These are phyloP conservation scores for Posidonia australis DNA, from an alignment of 106 monocot species.

Conservation along the genomic window DNA sequence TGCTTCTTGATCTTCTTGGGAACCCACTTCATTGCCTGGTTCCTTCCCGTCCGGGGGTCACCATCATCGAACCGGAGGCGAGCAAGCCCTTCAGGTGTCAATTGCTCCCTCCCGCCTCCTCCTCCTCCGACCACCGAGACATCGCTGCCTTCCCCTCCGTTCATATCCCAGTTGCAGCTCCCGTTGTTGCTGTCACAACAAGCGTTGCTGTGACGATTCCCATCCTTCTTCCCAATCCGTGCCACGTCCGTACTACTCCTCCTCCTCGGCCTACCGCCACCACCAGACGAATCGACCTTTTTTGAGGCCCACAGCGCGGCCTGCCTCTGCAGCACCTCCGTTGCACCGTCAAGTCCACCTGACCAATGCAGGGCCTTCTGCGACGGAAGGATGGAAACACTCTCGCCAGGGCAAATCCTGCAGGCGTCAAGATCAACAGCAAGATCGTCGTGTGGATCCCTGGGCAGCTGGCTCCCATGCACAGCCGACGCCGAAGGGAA, in stretches of 20 bases:
- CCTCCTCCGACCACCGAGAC: background rate
- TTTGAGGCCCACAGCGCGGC: conserved; percentile 9
- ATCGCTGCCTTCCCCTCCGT: background rate
- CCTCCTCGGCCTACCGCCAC: background rate
- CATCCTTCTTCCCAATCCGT: background rate
- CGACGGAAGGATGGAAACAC: conserved; percentile 38
- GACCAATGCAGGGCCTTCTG: conserved; percentile 55
- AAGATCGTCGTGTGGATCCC: conserved; percentile 55
- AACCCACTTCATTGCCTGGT: conserved; percentile 21
- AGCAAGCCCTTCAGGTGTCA: background rate
- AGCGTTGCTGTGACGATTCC: no score
- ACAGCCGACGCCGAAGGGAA: conserved; percentile 39
- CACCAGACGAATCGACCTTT: background rate
- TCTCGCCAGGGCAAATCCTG: conserved; percentile 36
- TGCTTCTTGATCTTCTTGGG: conserved; percentile 53
- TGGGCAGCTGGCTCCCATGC: conserved; percentile 10
- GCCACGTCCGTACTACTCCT: background rate
- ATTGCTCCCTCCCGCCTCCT: background rate
- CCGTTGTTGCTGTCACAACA: background rate
- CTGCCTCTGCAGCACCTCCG: conserved; percentile 21
- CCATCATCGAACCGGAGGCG: background rate
- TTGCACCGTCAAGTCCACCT: conserved; percentile 2
- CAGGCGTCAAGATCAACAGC: conserved; percentile 33
- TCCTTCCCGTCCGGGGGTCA: background rate
- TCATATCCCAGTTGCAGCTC: background rate